Evolutionary conservation across 2,329 filamentous ascomycete species (phyloP), one percentile per base, ranked within the genome.

Genomic region (Orbilia quercus): DNA sequence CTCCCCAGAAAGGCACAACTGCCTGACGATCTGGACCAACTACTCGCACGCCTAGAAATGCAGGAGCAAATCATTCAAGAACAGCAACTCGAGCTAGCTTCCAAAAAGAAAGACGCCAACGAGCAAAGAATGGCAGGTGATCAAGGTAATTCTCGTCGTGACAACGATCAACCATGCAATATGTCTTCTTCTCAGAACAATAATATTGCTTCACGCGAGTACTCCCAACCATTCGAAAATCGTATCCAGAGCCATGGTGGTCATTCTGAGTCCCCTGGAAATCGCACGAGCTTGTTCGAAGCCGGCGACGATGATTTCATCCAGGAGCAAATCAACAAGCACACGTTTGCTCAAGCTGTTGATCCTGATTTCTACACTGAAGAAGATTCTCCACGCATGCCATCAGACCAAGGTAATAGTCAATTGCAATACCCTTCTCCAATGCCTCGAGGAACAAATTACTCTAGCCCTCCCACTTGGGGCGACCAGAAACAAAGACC

Each of bases 1-100:
- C 25, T 12, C 16, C 7, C 36, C 7, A 45, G 53, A 44, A 59
- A 64, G 42, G 44, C 53, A 1, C 67, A 72, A 44, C 36, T 63
- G 23, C 59, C 59, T 38, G 58, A 60, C n/a, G 67, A 72, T 16
- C 53, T 72, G 7, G 67, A 72, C 20, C 14, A 64, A 31, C 45
- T 72, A 2, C 59, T 72, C 34, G 67, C 67, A 48, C 59, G 67
- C 22, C 40, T 72, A 22, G 67, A 72, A 14, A 12, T 72, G 5
- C 59, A 72, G 18, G 67, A 72, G 38, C 67, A 65, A 36, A 59
- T 65, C 12, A 72, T 72, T 20, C 67, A 72, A 34, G 67, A 72
- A 38, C 67, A 65, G 40, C 65, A 72, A 38, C 38, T 65, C 44
- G 67, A 72, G 20, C 59, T 72, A 1, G 67, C 60, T 16, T 65